Percentiles rank a stretch among this genome's conserved stretches.
These are phyloP conservation scores for Termitomyces sp. DNA, from an alignment of 768 basidiomycete genomes.

Conservation along the genomic window DNA sequence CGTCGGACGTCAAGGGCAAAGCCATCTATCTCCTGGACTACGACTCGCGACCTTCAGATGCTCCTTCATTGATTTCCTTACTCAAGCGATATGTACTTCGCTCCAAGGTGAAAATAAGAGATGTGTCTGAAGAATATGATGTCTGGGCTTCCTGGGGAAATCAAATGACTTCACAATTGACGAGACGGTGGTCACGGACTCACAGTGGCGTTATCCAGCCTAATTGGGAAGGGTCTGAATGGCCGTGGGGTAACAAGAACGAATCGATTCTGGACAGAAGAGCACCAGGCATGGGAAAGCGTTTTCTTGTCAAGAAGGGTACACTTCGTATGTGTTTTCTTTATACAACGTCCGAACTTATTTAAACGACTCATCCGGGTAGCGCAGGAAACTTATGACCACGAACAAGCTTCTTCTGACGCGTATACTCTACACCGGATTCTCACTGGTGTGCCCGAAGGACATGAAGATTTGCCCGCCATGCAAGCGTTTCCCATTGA, in stretches of 20 bases:
- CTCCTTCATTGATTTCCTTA: constrained; percentile 55
- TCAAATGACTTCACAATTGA: constrained; percentile 20
- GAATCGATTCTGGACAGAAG: constrained; percentile 54
- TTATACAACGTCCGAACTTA: background rate
- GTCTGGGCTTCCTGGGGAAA: constrained; percentile 79
- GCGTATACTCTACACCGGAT: constrained; percentile 79
- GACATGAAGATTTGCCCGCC: constrained; percentile 66
- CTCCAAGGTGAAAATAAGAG: constrained; percentile 79
- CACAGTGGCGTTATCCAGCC: constrained; percentile 77
- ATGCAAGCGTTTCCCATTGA: constrained; percentile 88
- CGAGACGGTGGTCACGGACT: constrained; percentile 43
- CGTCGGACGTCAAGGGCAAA: constrained; percentile 33
- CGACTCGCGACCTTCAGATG: constrained; percentile 55
- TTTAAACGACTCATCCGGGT: background rate
- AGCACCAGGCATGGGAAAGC: constrained; percentile 72
- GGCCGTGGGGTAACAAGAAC: constrained; percentile 60
- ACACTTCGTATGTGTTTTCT: constrained; percentile 56
- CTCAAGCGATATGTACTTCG: constrained; percentile 84
- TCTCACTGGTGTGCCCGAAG: constrained; percentile 83
- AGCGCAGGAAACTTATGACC: constrained; percentile 52
- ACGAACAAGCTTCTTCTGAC: constrained; percentile 46
- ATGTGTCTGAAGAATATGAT: constrained; percentile 73
- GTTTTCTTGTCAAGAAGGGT: constrained; percentile 66
- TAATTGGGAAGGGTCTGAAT: constrained; percentile 47
- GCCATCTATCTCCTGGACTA: constrained; percentile 67